Evolutionary conservation across 768 basidiomycete genomes (phyloP).

Genomic region (Rhodotorula taiwanensis): DNA sequence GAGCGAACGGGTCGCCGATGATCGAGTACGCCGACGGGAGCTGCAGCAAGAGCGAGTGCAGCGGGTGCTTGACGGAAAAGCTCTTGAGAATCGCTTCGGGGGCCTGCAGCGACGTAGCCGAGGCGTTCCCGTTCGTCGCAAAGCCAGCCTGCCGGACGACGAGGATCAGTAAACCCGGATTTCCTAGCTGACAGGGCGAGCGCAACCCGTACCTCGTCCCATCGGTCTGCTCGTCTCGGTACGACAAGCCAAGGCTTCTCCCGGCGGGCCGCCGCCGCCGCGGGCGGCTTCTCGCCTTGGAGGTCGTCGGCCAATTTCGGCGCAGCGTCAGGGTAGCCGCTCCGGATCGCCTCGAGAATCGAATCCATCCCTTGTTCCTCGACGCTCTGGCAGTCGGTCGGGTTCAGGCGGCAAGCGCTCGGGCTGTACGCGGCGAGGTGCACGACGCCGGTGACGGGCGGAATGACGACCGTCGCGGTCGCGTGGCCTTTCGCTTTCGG

Average conservation of each 20-base stretch:
- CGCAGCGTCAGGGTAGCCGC: constrained; percentile 3
- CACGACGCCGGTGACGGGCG: constrained; percentile 34
- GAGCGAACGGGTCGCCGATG: constrained; percentile 36
- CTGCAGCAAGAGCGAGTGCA: constrained; percentile 33
- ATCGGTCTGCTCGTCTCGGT: constrained; percentile 24
- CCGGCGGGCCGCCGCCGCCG: constrained; percentile 10
- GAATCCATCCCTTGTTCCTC: constrained; percentile 31
- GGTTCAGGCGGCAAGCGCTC: constrained; percentile 22
- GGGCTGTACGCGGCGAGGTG: constrained; percentile 39
- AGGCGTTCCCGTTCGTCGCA: constrained; percentile 28
- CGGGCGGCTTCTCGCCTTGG: constrained; percentile 6
- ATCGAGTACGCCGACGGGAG: constrained; percentile 35
- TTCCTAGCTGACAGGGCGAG: no score
- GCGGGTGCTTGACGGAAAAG: constrained; percentile 18
- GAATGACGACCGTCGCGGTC: constrained; percentile 25
- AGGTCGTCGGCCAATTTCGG: not conserved
- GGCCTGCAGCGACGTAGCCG: constrained; percentile 10
- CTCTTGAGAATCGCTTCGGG: constrained; percentile 20
- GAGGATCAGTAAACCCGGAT: not conserved
- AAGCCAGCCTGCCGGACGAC: constrained; percentile 9
- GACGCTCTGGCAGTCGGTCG: constrained; percentile 36
- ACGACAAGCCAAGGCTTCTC: constrained; percentile 33
- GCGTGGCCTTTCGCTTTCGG: constrained; percentile 25
- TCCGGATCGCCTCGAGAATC: constrained; percentile 20
- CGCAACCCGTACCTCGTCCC: constrained; percentile 33